phyloP scores from a whole-genome alignment of 768 basidiomycete species.

The Paxillus ammoniavirescens region DNA sequence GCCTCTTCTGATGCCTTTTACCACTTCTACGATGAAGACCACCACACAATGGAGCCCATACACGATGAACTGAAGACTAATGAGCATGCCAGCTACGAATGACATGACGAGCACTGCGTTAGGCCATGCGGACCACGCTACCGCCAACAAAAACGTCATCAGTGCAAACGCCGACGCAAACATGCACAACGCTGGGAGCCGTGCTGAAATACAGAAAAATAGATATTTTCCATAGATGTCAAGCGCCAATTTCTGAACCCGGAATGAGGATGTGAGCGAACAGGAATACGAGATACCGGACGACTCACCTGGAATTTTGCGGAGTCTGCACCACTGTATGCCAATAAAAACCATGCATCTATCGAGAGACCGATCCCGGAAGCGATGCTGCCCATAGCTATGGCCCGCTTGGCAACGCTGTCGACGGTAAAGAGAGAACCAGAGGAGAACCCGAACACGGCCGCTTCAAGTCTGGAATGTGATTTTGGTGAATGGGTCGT shows the following conservation, averaged over 20 bases:
- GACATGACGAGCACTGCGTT: constrained; percentile 57
- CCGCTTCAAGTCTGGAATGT: constrained; percentile 41
- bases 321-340: constrained; percentile 53
- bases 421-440: constrained; percentile 51
- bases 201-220: constrained; percentile 67
- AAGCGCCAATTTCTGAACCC: constrained; percentile 30
- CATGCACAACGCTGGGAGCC: constrained; percentile 62
- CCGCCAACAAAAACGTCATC: constrained; percentile 56
- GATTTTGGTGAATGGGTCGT: not conserved
- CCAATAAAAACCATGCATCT: constrained; percentile 64
- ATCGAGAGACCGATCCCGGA: constrained; percentile 65
- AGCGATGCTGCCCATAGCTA: constrained; percentile 56
- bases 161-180: constrained; percentile 55
- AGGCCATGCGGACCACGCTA: constrained; percentile 67
- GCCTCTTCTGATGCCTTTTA: constrained; percentile 9
- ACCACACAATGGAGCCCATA: constrained; percentile 41
- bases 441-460: constrained; percentile 62
- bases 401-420: constrained; percentile 44
- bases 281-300: not conserved
- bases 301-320: constrained; percentile 52
- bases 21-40: constrained; percentile 8
- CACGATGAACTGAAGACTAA: constrained; percentile 67
- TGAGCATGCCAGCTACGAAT: constrained; percentile 53
- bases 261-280: not conserved
- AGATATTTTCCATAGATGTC: constrained; percentile 62